Evolutionary conservation across 2,329 filamentous ascomycete species (phyloP).

Genomic region (Fusarium chlamydosporum): DNA sequence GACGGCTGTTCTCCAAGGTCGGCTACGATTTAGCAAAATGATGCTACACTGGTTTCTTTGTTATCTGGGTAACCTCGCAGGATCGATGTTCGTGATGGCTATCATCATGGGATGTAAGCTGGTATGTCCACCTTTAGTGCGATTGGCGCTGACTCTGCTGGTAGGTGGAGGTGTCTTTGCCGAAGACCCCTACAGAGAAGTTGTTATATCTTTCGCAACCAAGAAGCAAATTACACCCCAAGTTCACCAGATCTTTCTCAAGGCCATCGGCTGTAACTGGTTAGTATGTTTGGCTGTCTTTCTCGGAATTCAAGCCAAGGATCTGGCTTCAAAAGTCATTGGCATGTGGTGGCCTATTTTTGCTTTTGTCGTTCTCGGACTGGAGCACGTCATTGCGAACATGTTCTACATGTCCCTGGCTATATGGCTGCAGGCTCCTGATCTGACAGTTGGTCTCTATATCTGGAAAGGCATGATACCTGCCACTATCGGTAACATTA

Average conservation of each 20-base stretch:
- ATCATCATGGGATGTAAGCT: conserved; percentile 60
- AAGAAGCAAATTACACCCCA: conserved; percentile 64
- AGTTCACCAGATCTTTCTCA: conserved; percentile 68
- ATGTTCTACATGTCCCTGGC: conserved; percentile 68
- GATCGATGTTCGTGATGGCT: conserved; percentile 62
- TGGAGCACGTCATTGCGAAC: conserved; percentile 71
- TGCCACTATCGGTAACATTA: conserved; percentile 65
- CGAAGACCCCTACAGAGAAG: conserved; percentile 59
- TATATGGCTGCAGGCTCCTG: conserved; percentile 63
- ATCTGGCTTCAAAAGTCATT: conserved; percentile 66
- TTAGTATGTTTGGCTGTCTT: conserved; percentile 69
- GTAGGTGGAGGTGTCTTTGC: conserved; percentile 61
- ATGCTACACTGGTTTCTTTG: conserved; percentile 60
- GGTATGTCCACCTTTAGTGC: rapidly evolving
- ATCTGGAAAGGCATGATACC: conserved; percentile 72
- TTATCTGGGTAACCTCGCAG: conserved; percentile 65
- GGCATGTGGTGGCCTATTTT: conserved; percentile 71
- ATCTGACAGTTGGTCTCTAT: conserved; percentile 64
- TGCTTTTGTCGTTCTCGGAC: conserved; percentile 66
- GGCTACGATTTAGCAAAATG: conserved; percentile 45
- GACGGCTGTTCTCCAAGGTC: conserved; percentile 43
- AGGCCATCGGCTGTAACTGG: conserved; percentile 70
- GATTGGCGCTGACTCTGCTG: background rate
- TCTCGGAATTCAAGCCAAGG: conserved; percentile 63
- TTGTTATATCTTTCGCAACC: conserved; percentile 62